Evolutionary conservation across 2,329 filamentous ascomycete species (phyloP).

Genomic region (Colletotrichum echinochloae): DNA sequence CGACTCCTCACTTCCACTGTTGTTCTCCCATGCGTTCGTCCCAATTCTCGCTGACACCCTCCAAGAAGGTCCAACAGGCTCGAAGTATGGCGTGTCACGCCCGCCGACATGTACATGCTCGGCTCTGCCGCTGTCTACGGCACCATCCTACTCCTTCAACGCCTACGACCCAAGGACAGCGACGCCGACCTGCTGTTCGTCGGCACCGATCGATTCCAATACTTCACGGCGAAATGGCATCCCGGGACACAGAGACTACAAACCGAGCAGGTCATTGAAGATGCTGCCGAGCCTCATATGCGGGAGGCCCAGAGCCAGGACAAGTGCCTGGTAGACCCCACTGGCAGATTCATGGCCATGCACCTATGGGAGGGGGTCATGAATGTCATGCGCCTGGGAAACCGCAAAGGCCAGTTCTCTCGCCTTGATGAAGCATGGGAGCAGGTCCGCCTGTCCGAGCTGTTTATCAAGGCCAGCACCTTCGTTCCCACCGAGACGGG

Average conservation of each 20-base stretch:
- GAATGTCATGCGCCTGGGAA: constrained; percentile 64
- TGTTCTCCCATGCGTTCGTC: neutral
- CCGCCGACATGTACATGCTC: constrained; percentile 73
- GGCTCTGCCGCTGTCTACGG: constrained; percentile 83
- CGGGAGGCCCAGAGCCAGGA: constrained; percentile 86
- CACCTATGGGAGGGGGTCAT: constrained; percentile 72
- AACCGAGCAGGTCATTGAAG: constrained; percentile 63
- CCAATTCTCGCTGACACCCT: constrained; percentile 47
- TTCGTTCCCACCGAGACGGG: constrained; percentile 70
- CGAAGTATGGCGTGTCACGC: constrained; percentile 80
- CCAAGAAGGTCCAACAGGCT: constrained; percentile 84
- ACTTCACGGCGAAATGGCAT: constrained; percentile 92
- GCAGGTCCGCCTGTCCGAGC: constrained; percentile 68
- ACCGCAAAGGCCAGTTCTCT: constrained; percentile 57
- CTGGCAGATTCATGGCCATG: constrained; percentile 70
- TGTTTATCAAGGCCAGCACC: constrained; percentile 69
- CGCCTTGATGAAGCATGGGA: constrained; percentile 61
- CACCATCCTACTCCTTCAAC: constrained; percentile 86
- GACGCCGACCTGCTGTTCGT: constrained; percentile 89
- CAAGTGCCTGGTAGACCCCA: constrained; percentile 86
- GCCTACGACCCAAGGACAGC: constrained; percentile 79
- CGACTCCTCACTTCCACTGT: neutral
- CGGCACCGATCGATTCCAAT: constrained; percentile 89
- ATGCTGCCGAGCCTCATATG: constrained; percentile 70
- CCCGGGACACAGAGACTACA: constrained; percentile 62